Conservation (phyloP, 495 filamentous ascomycete genomes). For the Tirmania nivea region DNA sequence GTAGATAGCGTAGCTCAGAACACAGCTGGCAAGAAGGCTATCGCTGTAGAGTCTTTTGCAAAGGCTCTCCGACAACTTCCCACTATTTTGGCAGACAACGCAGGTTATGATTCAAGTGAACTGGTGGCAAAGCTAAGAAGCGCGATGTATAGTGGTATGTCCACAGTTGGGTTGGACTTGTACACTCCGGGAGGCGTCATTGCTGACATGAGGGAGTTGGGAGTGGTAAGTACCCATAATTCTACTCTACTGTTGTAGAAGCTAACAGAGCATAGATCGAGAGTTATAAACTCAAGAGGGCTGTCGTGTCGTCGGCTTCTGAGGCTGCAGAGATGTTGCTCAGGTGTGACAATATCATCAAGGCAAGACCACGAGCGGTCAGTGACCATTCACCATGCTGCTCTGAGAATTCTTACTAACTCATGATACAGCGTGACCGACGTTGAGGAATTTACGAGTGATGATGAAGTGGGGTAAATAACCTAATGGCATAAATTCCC, state of each 20-base stretch:
- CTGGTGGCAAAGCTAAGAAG: slow-evolving; percentile 78
- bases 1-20: slow-evolving; percentile 87
- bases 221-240: slow-evolving; percentile 30
- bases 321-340: slow-evolving; percentile 74
- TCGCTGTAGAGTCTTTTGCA: slow-evolving; percentile 79
- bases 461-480: neutral
- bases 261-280: slow-evolving; percentile 34
- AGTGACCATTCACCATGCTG: neutral
- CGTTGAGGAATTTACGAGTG: slow-evolving; percentile 1
- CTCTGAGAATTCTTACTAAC: slow-evolving; percentile 1
- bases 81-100: slow-evolving; percentile 93
- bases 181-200: slow-evolving; percentile 79
- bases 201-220: slow-evolving; percentile 85
- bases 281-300: slow-evolving; percentile 95
- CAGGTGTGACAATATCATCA: slow-evolving; percentile 19
- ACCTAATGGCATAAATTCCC: neutral
- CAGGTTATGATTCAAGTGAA: slow-evolving; percentile 84
- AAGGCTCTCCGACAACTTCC: slow-evolving; percentile 77
- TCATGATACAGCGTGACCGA: slow-evolving; percentile 9
- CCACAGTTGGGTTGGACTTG: slow-evolving; percentile 73
- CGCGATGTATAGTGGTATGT: slow-evolving; percentile 84
- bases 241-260: neutral
- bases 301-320: slow-evolving; percentile 81
- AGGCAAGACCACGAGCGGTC: slow-evolving; percentile 19
- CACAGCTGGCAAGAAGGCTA: slow-evolving; percentile 85